phyloP scores from a whole-genome alignment of 192 early-diverging fungal species.

The Umbelopsis ramanniana region DNA sequence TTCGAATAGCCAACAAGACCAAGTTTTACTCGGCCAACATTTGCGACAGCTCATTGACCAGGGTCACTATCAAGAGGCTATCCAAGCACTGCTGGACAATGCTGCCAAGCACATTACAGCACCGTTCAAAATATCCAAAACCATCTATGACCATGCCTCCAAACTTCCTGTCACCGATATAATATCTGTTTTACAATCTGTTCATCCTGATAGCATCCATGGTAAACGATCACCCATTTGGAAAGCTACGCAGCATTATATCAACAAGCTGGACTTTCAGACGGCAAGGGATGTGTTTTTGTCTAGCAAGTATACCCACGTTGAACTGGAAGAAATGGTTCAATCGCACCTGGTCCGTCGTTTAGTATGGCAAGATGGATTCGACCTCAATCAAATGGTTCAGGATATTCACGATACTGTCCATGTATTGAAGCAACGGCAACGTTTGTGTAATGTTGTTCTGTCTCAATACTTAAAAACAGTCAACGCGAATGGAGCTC shows the following conservation, averaged over 20 bases:
- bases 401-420: neutral
- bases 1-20: neutral
- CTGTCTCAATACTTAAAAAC: slow-evolving; percentile 1
- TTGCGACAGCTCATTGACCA: neutral
- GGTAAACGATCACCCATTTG: slow-evolving; percentile 1
- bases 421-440: neutral
- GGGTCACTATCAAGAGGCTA: neutral
- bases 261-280: neutral
- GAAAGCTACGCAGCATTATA: neutral
- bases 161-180: neutral
- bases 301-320: slow-evolving; percentile 2
- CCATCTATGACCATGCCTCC: neutral
- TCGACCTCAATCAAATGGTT: neutral
- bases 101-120: neutral
- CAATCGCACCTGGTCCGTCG: slow-evolving; percentile 4
- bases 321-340: slow-evolving; percentile 6
- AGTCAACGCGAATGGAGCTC: neutral
- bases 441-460: slow-evolving; percentile 10
- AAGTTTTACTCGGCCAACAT: neutral
- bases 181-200: neutral
- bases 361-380: neutral
- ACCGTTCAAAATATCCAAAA: neutral
- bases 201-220: neutral
- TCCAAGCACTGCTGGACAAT: neutral
- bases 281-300: neutral